Evolutionary conservation across 2,329 filamentous ascomycete genomes (phyloP), one percentile per base, ranked within the genome.

Genomic region (Alternaria rosae): DNA sequence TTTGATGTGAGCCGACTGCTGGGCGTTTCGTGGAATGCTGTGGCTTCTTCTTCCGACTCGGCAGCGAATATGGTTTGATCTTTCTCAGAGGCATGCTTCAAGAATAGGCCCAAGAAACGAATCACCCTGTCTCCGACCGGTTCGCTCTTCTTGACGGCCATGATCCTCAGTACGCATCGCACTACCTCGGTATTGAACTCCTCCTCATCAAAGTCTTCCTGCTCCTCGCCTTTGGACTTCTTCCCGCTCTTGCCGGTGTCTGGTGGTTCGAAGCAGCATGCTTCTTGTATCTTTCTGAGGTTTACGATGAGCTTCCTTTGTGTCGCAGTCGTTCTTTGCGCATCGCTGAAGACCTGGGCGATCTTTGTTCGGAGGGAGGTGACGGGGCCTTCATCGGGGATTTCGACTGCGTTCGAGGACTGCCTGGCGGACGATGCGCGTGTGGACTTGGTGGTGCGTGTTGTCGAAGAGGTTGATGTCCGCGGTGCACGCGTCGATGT

Each of bases 101-200:
- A 81, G 78, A 97, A 99, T 42, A 93, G 83, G n/a, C 92, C 93
- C 64, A 96, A 82, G 76, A 99, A 99, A 47, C 92, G 88, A 61
- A 98, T 87, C 15, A 91, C 87, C 71, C 92, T 89, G 78, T 98
- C 94, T 23, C 93, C 95, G 2, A 92, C 94, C 13, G 87, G 85
- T 81, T 99, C 95, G 38, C 92, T 91, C 84, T 97, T 98, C 84
- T 94, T 97, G 60, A 98, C 89, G 1, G 91, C 88, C 83, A 99
- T 87, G 53, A 94, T 86, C 57, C 93, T 87, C 69, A 96, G 79
- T 23, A 97, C 86, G 75, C 93, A 97, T 75, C 95, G 87, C 59
- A 89, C 86, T 59, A 98, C 89, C 78, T 99, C 94, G 26, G 85
- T 82, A 73, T 95, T 97, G 82, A 99, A 98, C 60, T 95, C 90